A percentile compares a stretch with the other conserved stretches of the same genome.
These are phyloP conservation scores for Rhizopus arrhizus DNA, from an alignment of 371 early-diverging fungal genomes.

Conservation along the genomic window DNA sequence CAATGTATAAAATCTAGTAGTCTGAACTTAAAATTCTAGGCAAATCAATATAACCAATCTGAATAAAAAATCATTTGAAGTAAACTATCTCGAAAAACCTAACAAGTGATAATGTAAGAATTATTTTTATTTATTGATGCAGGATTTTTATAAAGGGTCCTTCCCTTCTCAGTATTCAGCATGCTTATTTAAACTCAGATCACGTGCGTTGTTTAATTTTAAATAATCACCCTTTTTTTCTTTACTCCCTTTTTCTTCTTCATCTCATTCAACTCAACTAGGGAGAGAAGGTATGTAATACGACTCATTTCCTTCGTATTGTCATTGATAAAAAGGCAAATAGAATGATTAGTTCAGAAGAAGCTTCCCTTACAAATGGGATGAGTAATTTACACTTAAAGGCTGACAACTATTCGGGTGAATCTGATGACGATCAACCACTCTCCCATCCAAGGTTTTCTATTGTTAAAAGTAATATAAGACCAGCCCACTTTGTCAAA, in stretches of 20 bases:
- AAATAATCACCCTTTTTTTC: background rate
- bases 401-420: conserved; percentile 1
- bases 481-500: conserved; percentile 40
- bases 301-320: no score
- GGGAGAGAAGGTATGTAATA: background rate
- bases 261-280: background rate
- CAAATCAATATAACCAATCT: no score
- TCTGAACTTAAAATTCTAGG: no score
- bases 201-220: background rate
- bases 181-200: conserved; percentile 3
- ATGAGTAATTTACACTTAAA: background rate
- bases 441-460: conserved; percentile 7
- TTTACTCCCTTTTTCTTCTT: background rate
- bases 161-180: background rate
- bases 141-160: background rate
- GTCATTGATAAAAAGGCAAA: background rate
- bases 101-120: no score
- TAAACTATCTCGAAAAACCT: no score
- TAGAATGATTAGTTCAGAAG: background rate
- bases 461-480: conserved; percentile 17
- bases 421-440: conserved; percentile 22
- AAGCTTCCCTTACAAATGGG: background rate
- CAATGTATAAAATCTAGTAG: no score
- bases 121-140: background rate
- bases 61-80: no score